Conservation (phyloP, 352 stramenopile genomes). For the Phytophthora nicotianae region DNA sequence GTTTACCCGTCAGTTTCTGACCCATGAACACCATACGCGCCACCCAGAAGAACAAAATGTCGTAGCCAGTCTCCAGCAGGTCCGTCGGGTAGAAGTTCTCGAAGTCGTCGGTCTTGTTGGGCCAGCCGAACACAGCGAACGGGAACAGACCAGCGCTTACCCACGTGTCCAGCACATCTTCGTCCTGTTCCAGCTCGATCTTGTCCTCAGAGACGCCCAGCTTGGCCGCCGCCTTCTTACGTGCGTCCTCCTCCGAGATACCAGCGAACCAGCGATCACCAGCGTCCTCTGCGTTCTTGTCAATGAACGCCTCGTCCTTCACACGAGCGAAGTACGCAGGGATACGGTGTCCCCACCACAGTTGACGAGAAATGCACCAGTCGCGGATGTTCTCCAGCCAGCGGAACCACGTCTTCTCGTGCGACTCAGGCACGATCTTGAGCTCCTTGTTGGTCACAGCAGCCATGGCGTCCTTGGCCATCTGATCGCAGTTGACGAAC, state of each 20-base stretch:
- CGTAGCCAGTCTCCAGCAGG: conserved; percentile 98
- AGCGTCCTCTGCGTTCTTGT: conserved; percentile 72
- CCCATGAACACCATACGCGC: conserved; percentile 97
- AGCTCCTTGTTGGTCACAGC: conserved; percentile 86
- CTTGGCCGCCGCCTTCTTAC: conserved; percentile 81
- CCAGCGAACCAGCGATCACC: conserved; percentile 77
- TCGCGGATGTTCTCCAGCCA: conserved; percentile 99
- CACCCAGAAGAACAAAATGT: conserved; percentile 99
- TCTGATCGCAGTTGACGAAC: conserved; percentile 91
- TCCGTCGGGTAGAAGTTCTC: conserved; percentile 96
- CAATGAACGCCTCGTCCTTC: conserved; percentile 72
- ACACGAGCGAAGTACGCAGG: conserved; percentile 97
- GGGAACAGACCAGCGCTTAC: conserved; percentile 98
- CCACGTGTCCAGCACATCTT: conserved; percentile 99
- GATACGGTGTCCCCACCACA: conserved; percentile 99
- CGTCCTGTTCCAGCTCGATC: conserved; percentile 95
- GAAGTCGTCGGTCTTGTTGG: conserved; percentile 67
- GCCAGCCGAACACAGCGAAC: conserved; percentile 88
- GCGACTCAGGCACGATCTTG: conserved; percentile 75
- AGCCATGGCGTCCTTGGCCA: conserved; percentile 85
- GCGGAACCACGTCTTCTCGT: conserved; percentile 97
- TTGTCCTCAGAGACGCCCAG: conserved; percentile 60
- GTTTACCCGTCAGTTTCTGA: conserved; percentile 96
- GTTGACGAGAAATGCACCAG: conserved; percentile 99
- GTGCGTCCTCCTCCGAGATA: conserved; percentile 87